Percentiles rank a stretch among this genome's conserved stretches.
Evolutionary conservation across 768 basidiomycete species (phyloP).

Genomic region (Kwoniella sp.): DNA sequence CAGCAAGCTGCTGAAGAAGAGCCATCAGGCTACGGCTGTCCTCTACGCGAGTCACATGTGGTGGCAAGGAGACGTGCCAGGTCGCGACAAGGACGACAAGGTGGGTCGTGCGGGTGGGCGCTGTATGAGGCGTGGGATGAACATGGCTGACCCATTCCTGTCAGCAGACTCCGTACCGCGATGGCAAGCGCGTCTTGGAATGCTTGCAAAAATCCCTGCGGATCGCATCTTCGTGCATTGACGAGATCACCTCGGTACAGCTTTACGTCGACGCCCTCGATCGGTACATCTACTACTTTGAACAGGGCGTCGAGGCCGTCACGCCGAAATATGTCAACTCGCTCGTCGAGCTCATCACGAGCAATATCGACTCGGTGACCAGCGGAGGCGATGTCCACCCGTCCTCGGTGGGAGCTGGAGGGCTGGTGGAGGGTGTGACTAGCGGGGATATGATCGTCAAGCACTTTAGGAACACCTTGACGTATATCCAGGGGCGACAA

Average conservation of each 20-base stretch:
- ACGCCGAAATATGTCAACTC: conserved; percentile 96
- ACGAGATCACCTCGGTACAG: conserved; percentile 94
- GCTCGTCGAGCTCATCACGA: conserved; percentile 89
- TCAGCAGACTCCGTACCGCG: conserved; percentile 55
- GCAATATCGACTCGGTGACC: conserved; percentile 79
- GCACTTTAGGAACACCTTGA: conserved; percentile 87
- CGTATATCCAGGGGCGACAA: conserved; percentile 76
- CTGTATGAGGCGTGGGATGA: not conserved
- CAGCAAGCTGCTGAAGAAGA: conserved; percentile 93
- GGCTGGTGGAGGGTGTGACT: conserved; percentile 85
- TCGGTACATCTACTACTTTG: conserved; percentile 92
- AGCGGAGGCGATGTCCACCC: conserved; percentile 77
- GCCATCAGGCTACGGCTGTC: conserved; percentile 92
- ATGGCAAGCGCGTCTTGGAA: conserved; percentile 95
- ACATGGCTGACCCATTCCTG: not conserved
- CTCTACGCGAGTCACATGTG: conserved; percentile 92
- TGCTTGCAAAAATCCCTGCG: conserved; percentile 94
- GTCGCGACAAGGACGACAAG: conserved; percentile 55
- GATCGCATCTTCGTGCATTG: conserved; percentile 92
- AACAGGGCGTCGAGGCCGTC: conserved; percentile 85
- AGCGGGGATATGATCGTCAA: conserved; percentile 80
- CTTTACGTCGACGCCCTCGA: conserved; percentile 94
- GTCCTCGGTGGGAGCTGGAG: conserved; percentile 53
- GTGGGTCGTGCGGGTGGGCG: conserved; percentile 51
- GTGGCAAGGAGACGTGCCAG: conserved; percentile 76